A percentile compares a stretch with the other conserved stretches of the same genome.
Conservation (phyloP, 495 filamentous ascomycete species). For the Barbatosphaeria neglecta region DNA sequence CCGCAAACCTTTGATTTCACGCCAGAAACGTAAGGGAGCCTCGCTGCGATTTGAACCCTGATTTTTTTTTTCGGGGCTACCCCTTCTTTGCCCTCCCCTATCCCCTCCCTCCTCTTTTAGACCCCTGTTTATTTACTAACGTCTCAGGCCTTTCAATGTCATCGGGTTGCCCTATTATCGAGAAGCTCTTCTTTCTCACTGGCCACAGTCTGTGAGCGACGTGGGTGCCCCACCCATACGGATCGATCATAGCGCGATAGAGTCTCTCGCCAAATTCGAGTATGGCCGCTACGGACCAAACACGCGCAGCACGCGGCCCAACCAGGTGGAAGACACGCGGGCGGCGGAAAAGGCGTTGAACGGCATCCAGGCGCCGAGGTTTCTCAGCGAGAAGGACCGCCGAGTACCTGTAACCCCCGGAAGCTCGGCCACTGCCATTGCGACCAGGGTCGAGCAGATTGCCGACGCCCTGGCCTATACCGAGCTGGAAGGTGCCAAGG, state of each 20-base stretch:
- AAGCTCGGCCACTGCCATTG: constrained; percentile 25
- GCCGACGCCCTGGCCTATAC: constrained; percentile 46
- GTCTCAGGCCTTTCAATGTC: constrained; percentile 59
- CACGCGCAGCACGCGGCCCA: constrained; percentile 56
- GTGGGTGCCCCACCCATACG: constrained; percentile 69
- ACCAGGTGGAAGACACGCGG: constrained; percentile 78
- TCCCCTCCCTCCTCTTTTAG: too few species aligned
- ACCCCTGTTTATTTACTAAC: constrained; percentile 11
- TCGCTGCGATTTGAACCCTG: not conserved
- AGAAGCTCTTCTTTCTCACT: constrained; percentile 75
- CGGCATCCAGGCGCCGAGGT: constrained; percentile 59
- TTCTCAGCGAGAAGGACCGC: constrained; percentile 82
- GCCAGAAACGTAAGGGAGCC: constrained; percentile 49
- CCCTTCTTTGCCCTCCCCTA: too few species aligned
- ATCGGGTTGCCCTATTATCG: constrained; percentile 91
- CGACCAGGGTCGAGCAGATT: constrained; percentile 45
- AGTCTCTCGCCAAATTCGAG: constrained; percentile 53
- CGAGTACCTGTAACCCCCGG: constrained; percentile 45
- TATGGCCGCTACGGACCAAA: constrained; percentile 68
- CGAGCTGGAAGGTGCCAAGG: constrained; percentile 50
- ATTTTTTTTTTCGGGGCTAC: too few species aligned
- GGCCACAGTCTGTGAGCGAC: constrained; percentile 76
- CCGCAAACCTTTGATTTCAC: constrained; percentile 50
- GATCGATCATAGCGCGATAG: constrained; percentile 61
- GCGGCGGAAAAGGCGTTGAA: constrained; percentile 40